Conservation (phyloP, 805 yeast species). For the Pichia cephalocereana region DNA sequence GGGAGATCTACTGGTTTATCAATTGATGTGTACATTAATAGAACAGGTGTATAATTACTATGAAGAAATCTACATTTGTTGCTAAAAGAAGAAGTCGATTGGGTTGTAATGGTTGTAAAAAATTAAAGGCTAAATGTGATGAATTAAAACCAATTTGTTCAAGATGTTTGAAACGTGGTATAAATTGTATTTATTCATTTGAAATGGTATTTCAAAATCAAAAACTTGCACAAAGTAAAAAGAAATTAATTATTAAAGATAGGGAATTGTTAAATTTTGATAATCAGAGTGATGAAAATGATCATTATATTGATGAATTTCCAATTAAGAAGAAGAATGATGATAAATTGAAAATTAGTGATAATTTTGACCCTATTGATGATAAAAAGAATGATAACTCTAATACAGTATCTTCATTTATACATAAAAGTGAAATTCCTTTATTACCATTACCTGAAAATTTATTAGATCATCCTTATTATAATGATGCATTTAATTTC, state of each 20-base stretch:
- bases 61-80: not conserved
- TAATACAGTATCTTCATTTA: not conserved
- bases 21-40: too few relatives aligned
- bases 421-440: constrained; percentile 7
- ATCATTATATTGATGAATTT: not conserved
- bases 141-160: constrained; percentile 15
- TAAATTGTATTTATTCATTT: constrained; percentile 4
- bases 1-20: too few relatives aligned
- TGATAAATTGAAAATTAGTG: not conserved
- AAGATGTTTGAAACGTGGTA: constrained; percentile 7
- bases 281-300: not conserved
- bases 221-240: not conserved
- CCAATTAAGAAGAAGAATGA: not conserved
- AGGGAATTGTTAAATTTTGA: not conserved
- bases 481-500: constrained; percentile 50
- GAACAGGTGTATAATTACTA: too few relatives aligned
- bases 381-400: too few relatives aligned
- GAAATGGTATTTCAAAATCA: constrained; percentile 5
- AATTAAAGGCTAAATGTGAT: constrained; percentile 17
- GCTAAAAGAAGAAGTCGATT: constrained; percentile 5
- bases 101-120: constrained; percentile 12
- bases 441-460: constrained; percentile 46
- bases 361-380: too few relatives aligned
- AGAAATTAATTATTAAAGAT: constrained; percentile 2
- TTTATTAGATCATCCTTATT: constrained; percentile 48